Evolutionary conservation across 176 grass and related monocot genomes (phyloP).

Genomic region (Oryza longistaminata): DNA sequence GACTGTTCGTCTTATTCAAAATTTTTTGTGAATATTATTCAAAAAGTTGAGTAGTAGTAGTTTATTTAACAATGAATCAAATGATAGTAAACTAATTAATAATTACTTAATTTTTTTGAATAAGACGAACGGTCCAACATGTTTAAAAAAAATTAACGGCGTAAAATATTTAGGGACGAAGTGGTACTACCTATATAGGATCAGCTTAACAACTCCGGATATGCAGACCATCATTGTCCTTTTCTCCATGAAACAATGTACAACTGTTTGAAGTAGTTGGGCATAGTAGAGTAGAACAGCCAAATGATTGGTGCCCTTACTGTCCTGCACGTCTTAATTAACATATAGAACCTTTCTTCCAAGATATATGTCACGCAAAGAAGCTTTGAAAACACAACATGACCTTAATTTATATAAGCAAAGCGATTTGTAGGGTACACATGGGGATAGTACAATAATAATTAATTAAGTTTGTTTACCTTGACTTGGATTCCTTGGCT

Average conservation of each 20-base stretch:
- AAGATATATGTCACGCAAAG: neutral
- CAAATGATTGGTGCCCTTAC: neutral
- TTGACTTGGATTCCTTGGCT: slow-evolving; percentile 3
- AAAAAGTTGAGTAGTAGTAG: no score
- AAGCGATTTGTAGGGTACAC: neutral
- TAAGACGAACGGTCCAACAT: no score
- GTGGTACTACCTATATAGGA: neutral
- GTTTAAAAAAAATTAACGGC: no score
- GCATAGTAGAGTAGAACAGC: neutral
- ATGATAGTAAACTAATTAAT: no score
- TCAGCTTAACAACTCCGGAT: neutral
- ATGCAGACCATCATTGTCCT: neutral
- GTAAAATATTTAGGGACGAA: no score
- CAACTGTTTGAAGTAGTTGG: neutral
- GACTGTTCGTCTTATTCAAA: no score
- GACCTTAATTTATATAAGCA: neutral
- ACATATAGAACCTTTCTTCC: neutral
- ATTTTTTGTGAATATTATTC: no score
- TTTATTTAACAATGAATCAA: no score
- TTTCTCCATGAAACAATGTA: neutral
- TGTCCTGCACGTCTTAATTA: neutral
- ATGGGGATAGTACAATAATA: neutral
- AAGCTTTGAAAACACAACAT: neutral
- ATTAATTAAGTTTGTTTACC: neutral
- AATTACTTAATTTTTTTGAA: no score